Conservation (phyloP, 441 rosid genomes). For the Adansonia gregorii region DNA sequence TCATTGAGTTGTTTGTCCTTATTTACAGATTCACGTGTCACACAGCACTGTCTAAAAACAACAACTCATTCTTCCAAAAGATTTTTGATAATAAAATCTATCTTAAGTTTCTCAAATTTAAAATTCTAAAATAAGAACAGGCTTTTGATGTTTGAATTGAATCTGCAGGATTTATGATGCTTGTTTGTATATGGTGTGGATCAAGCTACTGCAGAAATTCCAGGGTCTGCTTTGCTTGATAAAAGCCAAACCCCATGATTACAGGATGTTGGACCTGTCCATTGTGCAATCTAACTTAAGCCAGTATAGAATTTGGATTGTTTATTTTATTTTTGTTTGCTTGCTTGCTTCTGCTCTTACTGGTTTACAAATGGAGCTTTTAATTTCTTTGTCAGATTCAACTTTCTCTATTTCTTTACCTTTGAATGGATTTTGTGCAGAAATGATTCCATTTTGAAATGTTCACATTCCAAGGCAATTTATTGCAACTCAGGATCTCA, state of each 20-base stretch:
- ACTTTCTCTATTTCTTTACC: slow-evolving; percentile 15
- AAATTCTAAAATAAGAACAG: slow-evolving; percentile 12
- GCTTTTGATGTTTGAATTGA: slow-evolving; percentile 23
- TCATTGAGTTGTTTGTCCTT: slow-evolving; percentile 40
- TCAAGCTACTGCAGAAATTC: slow-evolving; percentile 31
- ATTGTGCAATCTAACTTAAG: slow-evolving; percentile 42
- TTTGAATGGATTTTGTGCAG: slow-evolving; percentile 40
- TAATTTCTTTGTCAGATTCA: background rate
- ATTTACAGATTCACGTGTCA: slow-evolving; percentile 47
- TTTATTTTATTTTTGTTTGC: slow-evolving; percentile 18
- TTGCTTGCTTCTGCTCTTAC: slow-evolving; percentile 26
- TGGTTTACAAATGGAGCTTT: slow-evolving; percentile 3
- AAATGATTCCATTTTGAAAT: slow-evolving; percentile 37
- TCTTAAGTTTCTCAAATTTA: slow-evolving; percentile 19
- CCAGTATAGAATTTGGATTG: slow-evolving; percentile 40
- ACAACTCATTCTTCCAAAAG: slow-evolving; percentile 24
- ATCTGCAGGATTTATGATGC: slow-evolving; percentile 28
- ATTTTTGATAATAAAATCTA: slow-evolving; percentile 18
- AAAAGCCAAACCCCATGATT: slow-evolving; percentile 39
- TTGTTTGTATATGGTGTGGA: slow-evolving; percentile 35
- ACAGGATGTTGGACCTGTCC: slow-evolving; percentile 49
- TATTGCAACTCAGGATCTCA: slow-evolving; percentile 31
- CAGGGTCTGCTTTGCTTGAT: slow-evolving; percentile 37
- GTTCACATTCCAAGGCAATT: slow-evolving; percentile 33
- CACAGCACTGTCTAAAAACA: slow-evolving; percentile 33